Conservation (phyloP, 164 flowering plant species). For the Piper longum region DNA sequence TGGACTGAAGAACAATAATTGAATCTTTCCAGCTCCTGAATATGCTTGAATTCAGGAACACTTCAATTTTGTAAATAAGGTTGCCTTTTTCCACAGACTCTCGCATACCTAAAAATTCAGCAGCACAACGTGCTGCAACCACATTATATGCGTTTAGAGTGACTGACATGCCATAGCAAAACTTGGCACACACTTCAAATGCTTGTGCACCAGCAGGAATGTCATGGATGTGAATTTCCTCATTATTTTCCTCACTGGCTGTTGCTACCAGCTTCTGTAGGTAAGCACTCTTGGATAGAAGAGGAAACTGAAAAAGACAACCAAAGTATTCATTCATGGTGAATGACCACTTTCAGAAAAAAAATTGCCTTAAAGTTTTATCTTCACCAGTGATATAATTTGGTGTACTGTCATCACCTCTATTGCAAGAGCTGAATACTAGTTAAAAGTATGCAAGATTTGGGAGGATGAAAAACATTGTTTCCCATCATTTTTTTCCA, state of each 20-base stretch:
- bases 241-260: constrained; percentile 30
- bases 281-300: constrained; percentile 63
- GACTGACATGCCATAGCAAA: constrained; percentile 89
- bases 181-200: constrained; percentile 87
- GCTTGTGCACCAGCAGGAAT: constrained; percentile 90
- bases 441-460: too few species aligned
- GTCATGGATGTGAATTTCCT: constrained; percentile 52
- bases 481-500: too few species aligned
- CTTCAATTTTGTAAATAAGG: constrained; percentile 70
- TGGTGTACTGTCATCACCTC: too few species aligned
- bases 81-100: constrained; percentile 82
- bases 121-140: constrained; percentile 68
- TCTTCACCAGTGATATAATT: too few species aligned
- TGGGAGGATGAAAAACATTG: too few species aligned
- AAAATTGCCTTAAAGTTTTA: too few species aligned
- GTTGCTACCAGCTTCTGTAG: constrained; percentile 60
- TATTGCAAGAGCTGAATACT: too few species aligned
- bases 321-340: too few species aligned
- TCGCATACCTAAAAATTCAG: constrained; percentile 87
- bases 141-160: constrained; percentile 87
- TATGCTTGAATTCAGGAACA: constrained; percentile 73
- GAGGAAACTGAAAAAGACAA: constrained; percentile 51
- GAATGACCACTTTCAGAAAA: too few species aligned
- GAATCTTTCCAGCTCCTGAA: constrained; percentile 93
- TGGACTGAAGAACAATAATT: constrained; percentile 73